Evolutionary conservation across 148 eudicot species (phyloP).

Genomic region (Silene latifolia): DNA sequence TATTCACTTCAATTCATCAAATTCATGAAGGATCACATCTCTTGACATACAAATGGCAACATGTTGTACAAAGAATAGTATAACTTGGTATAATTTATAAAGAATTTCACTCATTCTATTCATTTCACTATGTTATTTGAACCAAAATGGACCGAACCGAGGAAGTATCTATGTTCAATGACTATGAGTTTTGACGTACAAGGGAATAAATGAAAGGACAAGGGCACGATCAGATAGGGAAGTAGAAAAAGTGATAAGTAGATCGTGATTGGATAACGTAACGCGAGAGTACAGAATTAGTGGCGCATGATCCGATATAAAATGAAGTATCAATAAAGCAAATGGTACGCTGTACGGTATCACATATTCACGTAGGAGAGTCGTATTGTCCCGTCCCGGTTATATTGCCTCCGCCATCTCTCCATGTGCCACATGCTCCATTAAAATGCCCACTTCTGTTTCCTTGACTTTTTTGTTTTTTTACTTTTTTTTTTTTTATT

Average conservation of each 20-base stretch:
- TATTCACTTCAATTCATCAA: no score
- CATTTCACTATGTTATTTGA: no score
- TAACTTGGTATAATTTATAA: no score
- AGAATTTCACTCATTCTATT: no score
- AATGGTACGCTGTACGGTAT: background rate
- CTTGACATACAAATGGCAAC: no score
- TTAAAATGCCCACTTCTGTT: background rate
- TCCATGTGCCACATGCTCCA: background rate
- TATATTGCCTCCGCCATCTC: slow-evolving; percentile 9
- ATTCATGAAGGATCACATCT: no score
- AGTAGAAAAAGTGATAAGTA: background rate
- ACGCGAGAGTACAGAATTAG: background rate
- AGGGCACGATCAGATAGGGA: background rate
- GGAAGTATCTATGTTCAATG: no score
- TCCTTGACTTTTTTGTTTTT: no score
- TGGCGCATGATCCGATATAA: background rate
- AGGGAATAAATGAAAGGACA: background rate
- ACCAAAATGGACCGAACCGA: no score
- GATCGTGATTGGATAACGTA: background rate
- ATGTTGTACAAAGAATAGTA: no score
- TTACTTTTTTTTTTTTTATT: no score
- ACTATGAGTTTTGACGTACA: background rate
- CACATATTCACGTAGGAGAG: background rate
- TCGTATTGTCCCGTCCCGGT: slow-evolving; percentile 7
- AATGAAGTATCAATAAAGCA: background rate